Evolutionary conservation across 1,139 yeast species (phyloP), one percentile per base, ranked within the genome.

Genomic region (Candida labiduridarum): DNA sequence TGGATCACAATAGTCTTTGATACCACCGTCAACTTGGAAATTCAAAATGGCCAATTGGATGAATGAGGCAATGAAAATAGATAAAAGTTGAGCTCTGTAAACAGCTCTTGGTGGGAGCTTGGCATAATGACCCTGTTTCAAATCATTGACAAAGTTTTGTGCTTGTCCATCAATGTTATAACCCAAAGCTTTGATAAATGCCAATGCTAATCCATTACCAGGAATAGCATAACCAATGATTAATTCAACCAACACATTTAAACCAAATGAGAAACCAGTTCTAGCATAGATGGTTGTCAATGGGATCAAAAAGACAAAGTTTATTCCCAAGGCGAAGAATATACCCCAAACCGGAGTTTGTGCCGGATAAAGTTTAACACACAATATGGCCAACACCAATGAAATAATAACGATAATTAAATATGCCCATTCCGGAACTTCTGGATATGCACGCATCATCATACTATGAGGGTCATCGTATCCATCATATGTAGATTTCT

Each of bases 401-500:
- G 87, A 74, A 18, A 76, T 55, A n/a, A 79, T 53, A 50, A 84
- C 65, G 15, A 84, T 74, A 11, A 68, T 49, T 22, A 80, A 56
- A 56, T 78, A 84, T 76, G 82, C 81, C 79, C 80, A 79, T 53
- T 83, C 85, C 10, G 89, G 89, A 16, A 83, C 87, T 57, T 84
- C 89, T 38, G 72, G 73, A 61, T 82, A 82, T 18, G 67, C 66
- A 27, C 72, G 55, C 84, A 83, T 82, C 80, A 82, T 78, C 48
- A 73, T 70, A 42, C 80, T 72, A 55, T 83, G 85, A 0, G 86
- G 80, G 56, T 84, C 89, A 18, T 74, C 61, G 36, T 52, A 57
- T 11, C 62, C 64, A 4, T 56, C 62, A 44, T 49, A 60, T 29
- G 59, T 57, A 1, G 58, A 55, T 12, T 18, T 43, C 47, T 43